Evolutionary conservation across 495 filamentous ascomycete genomes (phyloP).

Genomic region (Collariella sp.): DNA sequence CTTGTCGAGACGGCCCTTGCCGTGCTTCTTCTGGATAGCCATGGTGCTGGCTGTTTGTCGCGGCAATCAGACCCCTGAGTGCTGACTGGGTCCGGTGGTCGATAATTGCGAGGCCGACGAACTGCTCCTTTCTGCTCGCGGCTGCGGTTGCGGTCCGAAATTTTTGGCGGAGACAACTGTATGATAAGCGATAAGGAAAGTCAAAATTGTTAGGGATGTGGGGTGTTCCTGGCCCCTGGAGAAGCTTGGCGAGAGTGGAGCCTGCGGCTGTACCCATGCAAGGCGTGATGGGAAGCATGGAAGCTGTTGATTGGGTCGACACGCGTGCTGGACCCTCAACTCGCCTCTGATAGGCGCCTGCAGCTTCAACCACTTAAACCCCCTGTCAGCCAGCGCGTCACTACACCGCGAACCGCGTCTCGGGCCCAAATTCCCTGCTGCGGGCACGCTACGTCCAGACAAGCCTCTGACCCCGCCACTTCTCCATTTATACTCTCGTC

Average conservation of each 20-base stretch:
- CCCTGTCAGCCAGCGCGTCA: constrained; percentile 15
- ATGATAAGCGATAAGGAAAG: constrained; percentile 30
- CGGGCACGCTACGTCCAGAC: neutral
- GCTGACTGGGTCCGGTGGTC: constrained; percentile 5
- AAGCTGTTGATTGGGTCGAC: constrained; percentile 19
- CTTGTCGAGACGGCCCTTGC: constrained; percentile 98
- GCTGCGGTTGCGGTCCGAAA: neutral
- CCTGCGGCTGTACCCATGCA: neutral
- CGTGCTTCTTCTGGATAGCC: constrained; percentile 99
- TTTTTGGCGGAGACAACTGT: constrained; percentile 17
- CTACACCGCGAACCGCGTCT: constrained; percentile 24
- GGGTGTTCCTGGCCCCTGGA: neutral
- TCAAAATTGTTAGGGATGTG: constrained; percentile 5
- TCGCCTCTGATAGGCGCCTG: neutral
- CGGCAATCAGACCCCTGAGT: constrained; percentile 1
- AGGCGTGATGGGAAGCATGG: constrained; percentile 19
- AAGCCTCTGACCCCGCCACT: neutral
- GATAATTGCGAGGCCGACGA: neutral
- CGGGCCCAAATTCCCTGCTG: constrained; percentile 1
- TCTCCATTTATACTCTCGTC: neutral
- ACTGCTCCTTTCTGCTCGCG: neutral
- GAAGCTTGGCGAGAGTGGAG: neutral
- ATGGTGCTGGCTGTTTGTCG: constrained; percentile 40
- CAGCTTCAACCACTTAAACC: constrained; percentile 13
- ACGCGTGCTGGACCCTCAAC: constrained; percentile 9